phyloP scores from a whole-genome alignment of 108 stramenopile species.

The Cafeteria roenbergensis region DNA sequence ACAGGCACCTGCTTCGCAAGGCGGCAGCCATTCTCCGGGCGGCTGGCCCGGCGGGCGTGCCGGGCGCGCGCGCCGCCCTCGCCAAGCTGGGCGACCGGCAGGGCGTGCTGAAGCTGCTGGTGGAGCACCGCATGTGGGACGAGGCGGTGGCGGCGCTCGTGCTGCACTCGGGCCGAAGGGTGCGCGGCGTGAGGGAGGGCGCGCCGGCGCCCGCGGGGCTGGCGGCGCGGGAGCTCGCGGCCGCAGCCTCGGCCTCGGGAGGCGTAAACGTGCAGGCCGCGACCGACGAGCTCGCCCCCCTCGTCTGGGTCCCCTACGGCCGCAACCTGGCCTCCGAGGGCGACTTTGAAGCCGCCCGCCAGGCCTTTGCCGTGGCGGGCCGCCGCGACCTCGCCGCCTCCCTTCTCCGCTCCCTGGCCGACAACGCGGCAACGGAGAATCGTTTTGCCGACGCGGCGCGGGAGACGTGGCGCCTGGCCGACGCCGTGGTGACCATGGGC shows the following conservation, averaged over 20 bases:
- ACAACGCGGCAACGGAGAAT: not conserved
- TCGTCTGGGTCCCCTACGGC: not conserved
- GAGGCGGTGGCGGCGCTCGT: constrained; percentile 41
- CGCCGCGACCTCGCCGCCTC: not conserved
- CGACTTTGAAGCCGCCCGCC: not conserved
- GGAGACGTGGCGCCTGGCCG: not conserved
- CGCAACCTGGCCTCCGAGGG: not conserved
- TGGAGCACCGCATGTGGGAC: constrained; percentile 33
- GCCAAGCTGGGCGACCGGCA: constrained; percentile 37
- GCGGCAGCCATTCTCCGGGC: constrained; percentile 28
- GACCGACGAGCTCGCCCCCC: not conserved
- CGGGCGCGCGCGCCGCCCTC: constrained; percentile 38
- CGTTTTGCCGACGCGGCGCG: not conserved
- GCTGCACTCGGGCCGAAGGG: constrained; percentile 37
- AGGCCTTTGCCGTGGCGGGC: not conserved
- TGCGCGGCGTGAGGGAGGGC: not conserved
- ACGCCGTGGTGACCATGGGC: not conserved
- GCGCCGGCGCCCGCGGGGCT: not conserved
- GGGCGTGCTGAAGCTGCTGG: constrained; percentile 23
- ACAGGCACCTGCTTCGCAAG: constrained; percentile 23
- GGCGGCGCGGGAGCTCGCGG: no score
- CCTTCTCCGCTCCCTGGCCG: not conserved
- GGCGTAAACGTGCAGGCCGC: not conserved
- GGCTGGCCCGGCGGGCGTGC: constrained; percentile 24
- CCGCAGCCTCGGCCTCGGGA: no score